phyloP scores from a whole-genome alignment of 2,329 filamentous ascomycete species.

The Colletotrichum endophyticum region DNA sequence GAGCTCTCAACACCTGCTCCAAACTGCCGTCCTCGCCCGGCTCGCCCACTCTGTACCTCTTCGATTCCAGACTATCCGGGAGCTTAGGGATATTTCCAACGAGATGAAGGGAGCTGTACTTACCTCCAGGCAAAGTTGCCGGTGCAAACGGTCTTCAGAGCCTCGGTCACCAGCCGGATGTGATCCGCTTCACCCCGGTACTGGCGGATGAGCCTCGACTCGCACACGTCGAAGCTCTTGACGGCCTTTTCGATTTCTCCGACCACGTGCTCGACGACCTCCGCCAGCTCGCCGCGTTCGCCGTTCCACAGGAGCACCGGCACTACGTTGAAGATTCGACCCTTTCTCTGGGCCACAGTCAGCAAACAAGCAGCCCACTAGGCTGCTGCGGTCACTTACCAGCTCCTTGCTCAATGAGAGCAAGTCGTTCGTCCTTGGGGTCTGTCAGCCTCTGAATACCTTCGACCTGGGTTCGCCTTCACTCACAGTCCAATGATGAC shows the following conservation, averaged over 20 bases:
- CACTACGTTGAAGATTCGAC: conserved; percentile 6
- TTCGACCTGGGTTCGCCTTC: background rate
- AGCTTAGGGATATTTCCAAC: background rate
- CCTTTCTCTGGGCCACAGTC: background rate
- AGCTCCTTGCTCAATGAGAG: conserved; percentile 15
- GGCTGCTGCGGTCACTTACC: background rate
- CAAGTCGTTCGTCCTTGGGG: conserved; percentile 16
- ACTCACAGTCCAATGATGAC: conserved; percentile 15
- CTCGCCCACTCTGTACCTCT: conserved; percentile 10
- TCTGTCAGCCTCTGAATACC: background rate
- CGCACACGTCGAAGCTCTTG: conserved; percentile 8
- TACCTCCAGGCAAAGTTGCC: conserved; percentile 20
- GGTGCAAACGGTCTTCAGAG: conserved; percentile 16
- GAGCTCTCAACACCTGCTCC: background rate
- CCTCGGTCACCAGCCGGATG: background rate
- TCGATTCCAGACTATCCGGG: background rate
- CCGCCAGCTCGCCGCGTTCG: background rate
- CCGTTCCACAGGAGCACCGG: conserved; percentile 9
- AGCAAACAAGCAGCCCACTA: background rate
- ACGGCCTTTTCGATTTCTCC: conserved; percentile 6
- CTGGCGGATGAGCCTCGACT: conserved; percentile 1
- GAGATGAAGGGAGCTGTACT: background rate
- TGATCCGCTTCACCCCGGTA: background rate
- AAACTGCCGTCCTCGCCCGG: conserved; percentile 4
- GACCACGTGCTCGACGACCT: conserved; percentile 1